Conservation (phyloP, 2,329 filamentous ascomycete genomes). For the Fusarium udum region DNA sequence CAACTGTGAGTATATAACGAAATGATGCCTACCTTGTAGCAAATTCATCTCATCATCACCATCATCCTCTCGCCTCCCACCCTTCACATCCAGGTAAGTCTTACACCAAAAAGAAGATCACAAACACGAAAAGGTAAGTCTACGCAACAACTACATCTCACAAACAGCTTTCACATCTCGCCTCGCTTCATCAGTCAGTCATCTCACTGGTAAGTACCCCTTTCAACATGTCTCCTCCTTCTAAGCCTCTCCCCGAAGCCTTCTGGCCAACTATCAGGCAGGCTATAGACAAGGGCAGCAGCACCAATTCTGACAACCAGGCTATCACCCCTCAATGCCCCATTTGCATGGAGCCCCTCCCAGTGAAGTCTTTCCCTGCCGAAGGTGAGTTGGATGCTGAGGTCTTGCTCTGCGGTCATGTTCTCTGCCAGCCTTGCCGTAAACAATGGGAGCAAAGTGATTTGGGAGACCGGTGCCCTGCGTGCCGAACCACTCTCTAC, state of each 20-base stretch:
- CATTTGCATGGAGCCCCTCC: constrained; percentile 27
- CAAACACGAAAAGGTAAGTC: background rate
- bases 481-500: constrained; percentile 2
- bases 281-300: background rate
- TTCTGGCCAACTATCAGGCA: constrained; percentile 25
- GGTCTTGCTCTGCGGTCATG: constrained; percentile 37
- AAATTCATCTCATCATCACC: background rate
- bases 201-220: background rate
- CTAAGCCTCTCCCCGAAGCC: background rate
- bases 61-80: background rate
- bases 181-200: background rate
- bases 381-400: background rate
- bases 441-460: background rate
- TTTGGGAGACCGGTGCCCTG: constrained; percentile 8
- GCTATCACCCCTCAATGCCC: constrained; percentile 13
- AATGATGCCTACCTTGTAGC: background rate
- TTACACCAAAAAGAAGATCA: background rate
- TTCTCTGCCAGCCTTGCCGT: constrained; percentile 33
- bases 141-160: background rate
- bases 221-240: background rate
- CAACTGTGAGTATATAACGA: background rate
- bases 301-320: background rate
- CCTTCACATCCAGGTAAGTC: background rate
- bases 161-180: background rate
- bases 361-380: constrained; percentile 3